These are phyloP conservation scores for Kingdonia uniflora DNA, from an alignment of 164 flowering plant genomes.

Conservation along the genomic window DNA sequence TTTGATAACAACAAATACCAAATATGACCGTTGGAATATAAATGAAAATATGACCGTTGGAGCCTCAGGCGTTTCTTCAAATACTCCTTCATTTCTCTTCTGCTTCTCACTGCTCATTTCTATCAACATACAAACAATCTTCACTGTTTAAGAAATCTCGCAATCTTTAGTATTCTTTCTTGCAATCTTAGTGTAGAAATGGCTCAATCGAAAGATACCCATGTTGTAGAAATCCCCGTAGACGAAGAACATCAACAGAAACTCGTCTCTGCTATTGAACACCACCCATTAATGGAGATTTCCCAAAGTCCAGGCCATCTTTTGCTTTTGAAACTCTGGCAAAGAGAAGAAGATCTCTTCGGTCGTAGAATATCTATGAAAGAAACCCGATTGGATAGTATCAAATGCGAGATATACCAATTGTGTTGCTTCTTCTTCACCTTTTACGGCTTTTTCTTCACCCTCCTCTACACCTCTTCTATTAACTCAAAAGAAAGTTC, in stretches of 20 bases:
- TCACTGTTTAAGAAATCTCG: too few relatives aligned
- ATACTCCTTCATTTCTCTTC: too few relatives aligned
- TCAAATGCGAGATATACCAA: slow-evolving; percentile 51
- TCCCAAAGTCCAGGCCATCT: slow-evolving; percentile 87
- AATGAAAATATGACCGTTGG: too few relatives aligned
- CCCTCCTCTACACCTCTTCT: too few relatives aligned
- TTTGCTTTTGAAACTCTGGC: slow-evolving; percentile 85
- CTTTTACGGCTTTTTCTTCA: slow-evolving; percentile 57
- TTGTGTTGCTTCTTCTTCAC: slow-evolving; percentile 57
- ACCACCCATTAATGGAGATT: slow-evolving; percentile 86
- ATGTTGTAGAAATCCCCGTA: slow-evolving; percentile 66
- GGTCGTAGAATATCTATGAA: slow-evolving; percentile 33
- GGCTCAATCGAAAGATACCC: slow-evolving; percentile 46
- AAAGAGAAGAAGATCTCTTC: slow-evolving; percentile 65
- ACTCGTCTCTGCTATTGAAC: slow-evolving; percentile 33
- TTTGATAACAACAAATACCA: too few relatives aligned
- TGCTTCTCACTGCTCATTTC: too few relatives aligned
- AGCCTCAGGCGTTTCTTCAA: too few relatives aligned
- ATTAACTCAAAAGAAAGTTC: too few relatives aligned
- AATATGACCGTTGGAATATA: too few relatives aligned
- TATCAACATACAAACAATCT: too few relatives aligned
- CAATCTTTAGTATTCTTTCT: too few relatives aligned
- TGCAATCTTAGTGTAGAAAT: slow-evolving; percentile 15
- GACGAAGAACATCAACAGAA: slow-evolving; percentile 41
- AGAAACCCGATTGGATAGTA: slow-evolving; percentile 47